phyloP scores from a whole-genome alignment of 768 basidiomycete species.

The Suillus tomentosus region DNA sequence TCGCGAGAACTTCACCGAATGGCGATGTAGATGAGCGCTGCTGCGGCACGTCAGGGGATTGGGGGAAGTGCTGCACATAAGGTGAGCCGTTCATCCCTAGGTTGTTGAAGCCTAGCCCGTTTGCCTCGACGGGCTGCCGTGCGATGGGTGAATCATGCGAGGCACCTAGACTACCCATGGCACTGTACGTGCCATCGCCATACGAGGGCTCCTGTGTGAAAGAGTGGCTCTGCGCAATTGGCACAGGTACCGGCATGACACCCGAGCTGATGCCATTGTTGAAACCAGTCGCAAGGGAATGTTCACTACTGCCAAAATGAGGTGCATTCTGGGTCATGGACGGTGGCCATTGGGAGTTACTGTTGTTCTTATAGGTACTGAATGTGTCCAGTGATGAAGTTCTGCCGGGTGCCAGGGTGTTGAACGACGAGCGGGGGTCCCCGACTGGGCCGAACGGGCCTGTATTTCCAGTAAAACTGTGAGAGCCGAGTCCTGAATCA shows the following conservation, averaged over 20 bases:
- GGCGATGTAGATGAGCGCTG: slow-evolving; percentile 27
- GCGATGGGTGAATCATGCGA: slow-evolving; percentile 27
- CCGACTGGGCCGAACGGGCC: slow-evolving; percentile 38
- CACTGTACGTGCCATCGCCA: slow-evolving; percentile 25
- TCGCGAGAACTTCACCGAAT: slow-evolving; percentile 24
- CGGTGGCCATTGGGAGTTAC: slow-evolving; percentile 39
- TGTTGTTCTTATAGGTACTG: slow-evolving; percentile 35
- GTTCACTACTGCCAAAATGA: slow-evolving; percentile 24
- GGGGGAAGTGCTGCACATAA: slow-evolving; percentile 24
- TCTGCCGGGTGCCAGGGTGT: slow-evolving; percentile 34
- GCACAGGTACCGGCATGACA: slow-evolving; percentile 19
- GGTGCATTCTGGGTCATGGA: slow-evolving; percentile 27
- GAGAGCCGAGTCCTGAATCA: slow-evolving; percentile 40
- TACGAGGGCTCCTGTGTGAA: slow-evolving; percentile 30
- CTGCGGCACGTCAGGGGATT: slow-evolving; percentile 25
- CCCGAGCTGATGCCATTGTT: slow-evolving; percentile 21
- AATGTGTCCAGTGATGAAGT: slow-evolving; percentile 41
- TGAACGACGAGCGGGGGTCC: slow-evolving; percentile 41
- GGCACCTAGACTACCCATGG: slow-evolving; percentile 23
- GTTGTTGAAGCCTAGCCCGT: slow-evolving; percentile 25
- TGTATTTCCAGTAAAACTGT: slow-evolving; percentile 35
- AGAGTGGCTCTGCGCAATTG: slow-evolving; percentile 24
- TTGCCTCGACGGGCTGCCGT: slow-evolving; percentile 27
- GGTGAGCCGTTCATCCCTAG: slow-evolving; percentile 22
- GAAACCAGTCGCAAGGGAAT: slow-evolving; percentile 29